These are phyloP conservation scores for Microbotryum violaceum DNA, from an alignment of 1,284 basidiomycete genomes.

Conservation along the genomic window DNA sequence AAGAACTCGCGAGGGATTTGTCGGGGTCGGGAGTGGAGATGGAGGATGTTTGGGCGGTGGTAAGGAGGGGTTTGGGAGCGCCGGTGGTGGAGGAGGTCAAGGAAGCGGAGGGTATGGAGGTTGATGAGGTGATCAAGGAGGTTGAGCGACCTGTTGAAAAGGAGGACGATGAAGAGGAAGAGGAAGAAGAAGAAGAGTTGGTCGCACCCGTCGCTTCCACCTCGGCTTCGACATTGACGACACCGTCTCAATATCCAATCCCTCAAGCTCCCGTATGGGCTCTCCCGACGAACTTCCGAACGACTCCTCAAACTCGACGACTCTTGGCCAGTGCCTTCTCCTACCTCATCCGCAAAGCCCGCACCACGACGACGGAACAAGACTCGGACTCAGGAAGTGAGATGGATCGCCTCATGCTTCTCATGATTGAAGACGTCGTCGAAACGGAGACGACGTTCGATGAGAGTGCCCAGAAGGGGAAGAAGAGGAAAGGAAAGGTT, in stretches of 20 bases:
- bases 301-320: conserved; percentile 33
- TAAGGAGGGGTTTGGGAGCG: conserved; percentile 19
- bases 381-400: background rate
- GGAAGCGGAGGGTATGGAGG: background rate
- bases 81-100: conserved; percentile 1
- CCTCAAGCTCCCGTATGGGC: background rate
- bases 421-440: conserved; percentile 20
- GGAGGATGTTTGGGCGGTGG: conserved; percentile 24
- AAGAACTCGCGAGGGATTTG: conserved; percentile 32
- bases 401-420: conserved; percentile 18
- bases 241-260: background rate
- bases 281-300: conserved; percentile 23
- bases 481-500: conserved; percentile 25
- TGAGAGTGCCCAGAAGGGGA: conserved; percentile 17
- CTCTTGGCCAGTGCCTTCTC: conserved; percentile 34
- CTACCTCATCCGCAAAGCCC: conserved; percentile 32
- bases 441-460: conserved; percentile 6
- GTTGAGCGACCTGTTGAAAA: background rate
- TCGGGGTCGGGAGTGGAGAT: conserved; percentile 12
- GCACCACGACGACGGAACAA: background rate
- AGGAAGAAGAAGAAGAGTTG: background rate
- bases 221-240: background rate
- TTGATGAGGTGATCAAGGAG: conserved; percentile 1
- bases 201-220: conserved; percentile 18
- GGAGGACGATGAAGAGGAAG: background rate